phyloP scores from a whole-genome alignment of 2,329 filamentous ascomycete genomes.

The Fusarium palustre region DNA sequence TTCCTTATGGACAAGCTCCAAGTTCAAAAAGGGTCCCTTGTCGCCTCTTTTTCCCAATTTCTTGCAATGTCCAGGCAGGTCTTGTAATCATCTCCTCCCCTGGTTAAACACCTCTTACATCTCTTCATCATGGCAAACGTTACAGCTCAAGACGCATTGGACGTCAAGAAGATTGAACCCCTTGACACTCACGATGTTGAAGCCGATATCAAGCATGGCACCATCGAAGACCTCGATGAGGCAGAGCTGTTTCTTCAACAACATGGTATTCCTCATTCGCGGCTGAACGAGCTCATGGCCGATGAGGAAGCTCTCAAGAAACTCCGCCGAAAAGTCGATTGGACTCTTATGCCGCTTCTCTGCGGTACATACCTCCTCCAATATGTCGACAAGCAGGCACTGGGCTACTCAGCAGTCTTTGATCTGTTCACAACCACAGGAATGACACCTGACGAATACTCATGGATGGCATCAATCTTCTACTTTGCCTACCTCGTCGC shows the following conservation, averaged over 20 bases:
- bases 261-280: conserved; percentile 42
- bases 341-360: conserved; percentile 63
- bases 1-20: background rate
- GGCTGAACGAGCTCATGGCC: conserved; percentile 42
- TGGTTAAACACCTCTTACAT: background rate
- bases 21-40: conserved; percentile 35
- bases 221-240: conserved; percentile 44
- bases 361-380: conserved; percentile 63
- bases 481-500: conserved; percentile 63
- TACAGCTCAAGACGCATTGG: conserved; percentile 34
- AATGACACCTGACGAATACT: conserved; percentile 61
- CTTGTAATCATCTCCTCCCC: background rate
- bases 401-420: conserved; percentile 67
- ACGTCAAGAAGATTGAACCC: conserved; percentile 40
- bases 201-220: conserved; percentile 43
- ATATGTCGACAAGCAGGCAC: conserved; percentile 67
- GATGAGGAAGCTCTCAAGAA: conserved; percentile 45
- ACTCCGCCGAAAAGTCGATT: conserved; percentile 59
- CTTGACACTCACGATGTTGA: conserved; percentile 40
- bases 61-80: background rate
- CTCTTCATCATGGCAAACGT: conserved; percentile 30
- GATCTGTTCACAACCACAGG: conserved; percentile 63
- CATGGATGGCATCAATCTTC: conserved; percentile 67
- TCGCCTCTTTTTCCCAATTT: background rate
- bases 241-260: conserved; percentile 46